These are phyloP conservation scores for Saturnispora diversa DNA, from an alignment of 805 yeast species.

Conservation along the genomic window DNA sequence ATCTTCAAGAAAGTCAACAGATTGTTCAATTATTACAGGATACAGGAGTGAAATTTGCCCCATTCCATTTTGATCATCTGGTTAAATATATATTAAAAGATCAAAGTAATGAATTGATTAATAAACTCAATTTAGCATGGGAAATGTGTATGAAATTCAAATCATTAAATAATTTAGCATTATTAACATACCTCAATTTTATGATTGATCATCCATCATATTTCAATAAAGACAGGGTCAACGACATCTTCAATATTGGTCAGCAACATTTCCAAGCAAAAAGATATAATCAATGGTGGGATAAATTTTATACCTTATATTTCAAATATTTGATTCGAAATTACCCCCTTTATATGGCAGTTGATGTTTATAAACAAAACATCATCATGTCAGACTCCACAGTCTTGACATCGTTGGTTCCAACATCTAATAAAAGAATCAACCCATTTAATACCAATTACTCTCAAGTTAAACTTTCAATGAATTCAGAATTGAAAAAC, in stretches of 20 bases:
- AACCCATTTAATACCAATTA: slow-evolving; percentile 27
- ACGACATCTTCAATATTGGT: slow-evolving; percentile 20
- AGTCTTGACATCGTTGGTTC: not conserved
- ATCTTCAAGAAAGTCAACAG: slow-evolving; percentile 25
- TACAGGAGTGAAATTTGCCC: slow-evolving; percentile 21
- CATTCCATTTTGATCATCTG: slow-evolving; percentile 28
- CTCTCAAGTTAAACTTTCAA: slow-evolving; percentile 19
- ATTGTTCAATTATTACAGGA: slow-evolving; percentile 24
- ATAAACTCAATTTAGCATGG: slow-evolving; percentile 23
- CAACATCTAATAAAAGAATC: slow-evolving; percentile 13
- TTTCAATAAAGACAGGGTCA: slow-evolving; percentile 22
- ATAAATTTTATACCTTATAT: slow-evolving; percentile 25
- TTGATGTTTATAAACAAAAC: slow-evolving; percentile 20
- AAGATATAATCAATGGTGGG: slow-evolving; percentile 25
- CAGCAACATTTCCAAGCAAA: slow-evolving; percentile 3
- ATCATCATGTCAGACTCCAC: not conserved
- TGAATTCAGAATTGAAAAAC: slow-evolving; percentile 15
- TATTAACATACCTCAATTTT: slow-evolving; percentile 24
- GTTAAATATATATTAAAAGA: slow-evolving; percentile 22
- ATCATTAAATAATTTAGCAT: slow-evolving; percentile 22
- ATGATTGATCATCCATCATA: slow-evolving; percentile 19
- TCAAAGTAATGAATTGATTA: not conserved
- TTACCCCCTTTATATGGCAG: slow-evolving; percentile 20
- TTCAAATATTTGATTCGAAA: slow-evolving; percentile 27
- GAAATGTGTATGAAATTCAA: slow-evolving; percentile 18